These are phyloP conservation scores for Rickenella mellea DNA, from an alignment of 768 basidiomycete genomes.

Conservation along the genomic window DNA sequence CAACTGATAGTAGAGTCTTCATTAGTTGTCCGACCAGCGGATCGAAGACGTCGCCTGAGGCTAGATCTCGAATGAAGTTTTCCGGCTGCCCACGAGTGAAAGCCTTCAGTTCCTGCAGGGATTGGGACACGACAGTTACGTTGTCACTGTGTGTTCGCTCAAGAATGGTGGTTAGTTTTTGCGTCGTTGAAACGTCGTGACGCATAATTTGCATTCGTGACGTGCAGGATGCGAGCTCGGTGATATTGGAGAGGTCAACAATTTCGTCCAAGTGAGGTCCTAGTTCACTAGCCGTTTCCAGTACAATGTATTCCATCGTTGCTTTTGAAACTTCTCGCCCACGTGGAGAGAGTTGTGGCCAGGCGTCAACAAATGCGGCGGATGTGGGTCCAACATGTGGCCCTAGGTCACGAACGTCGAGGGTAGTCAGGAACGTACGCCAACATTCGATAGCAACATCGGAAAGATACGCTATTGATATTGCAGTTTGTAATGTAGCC, in stretches of 20 bases:
- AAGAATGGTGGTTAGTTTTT: constrained; percentile 56
- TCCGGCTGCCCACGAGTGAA: constrained; percentile 46
- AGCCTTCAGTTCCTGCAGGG: constrained; percentile 64
- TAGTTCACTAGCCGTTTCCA: constrained; percentile 48
- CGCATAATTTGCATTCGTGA: constrained; percentile 35
- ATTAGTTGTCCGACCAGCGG: constrained; percentile 61
- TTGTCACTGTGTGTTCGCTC: constrained; percentile 76
- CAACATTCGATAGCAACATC: constrained; percentile 75
- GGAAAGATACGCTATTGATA: constrained; percentile 65
- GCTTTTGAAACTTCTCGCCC: constrained; percentile 45
- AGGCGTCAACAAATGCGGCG: constrained; percentile 72
- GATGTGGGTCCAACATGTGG: constrained; percentile 82
- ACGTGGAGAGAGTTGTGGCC: constrained; percentile 50
- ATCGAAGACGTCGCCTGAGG: constrained; percentile 85
- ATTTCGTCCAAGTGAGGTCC: constrained; percentile 61
- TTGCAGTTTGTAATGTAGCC: constrained; percentile 88
- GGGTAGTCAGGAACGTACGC: constrained; percentile 62
- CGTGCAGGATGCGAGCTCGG: constrained; percentile 43
- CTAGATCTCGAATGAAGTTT: constrained; percentile 47
- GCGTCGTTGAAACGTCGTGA: constrained; percentile 37
- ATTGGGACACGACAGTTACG: constrained; percentile 61
- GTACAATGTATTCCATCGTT: constrained; percentile 62
- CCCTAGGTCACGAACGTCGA: constrained; percentile 63
- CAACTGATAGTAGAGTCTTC: constrained; percentile 54
- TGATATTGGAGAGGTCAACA: constrained; percentile 66